phyloP scores from a whole-genome alignment of 2,329 filamentous ascomycete genomes.

The Chaetomium strumarium region DNA sequence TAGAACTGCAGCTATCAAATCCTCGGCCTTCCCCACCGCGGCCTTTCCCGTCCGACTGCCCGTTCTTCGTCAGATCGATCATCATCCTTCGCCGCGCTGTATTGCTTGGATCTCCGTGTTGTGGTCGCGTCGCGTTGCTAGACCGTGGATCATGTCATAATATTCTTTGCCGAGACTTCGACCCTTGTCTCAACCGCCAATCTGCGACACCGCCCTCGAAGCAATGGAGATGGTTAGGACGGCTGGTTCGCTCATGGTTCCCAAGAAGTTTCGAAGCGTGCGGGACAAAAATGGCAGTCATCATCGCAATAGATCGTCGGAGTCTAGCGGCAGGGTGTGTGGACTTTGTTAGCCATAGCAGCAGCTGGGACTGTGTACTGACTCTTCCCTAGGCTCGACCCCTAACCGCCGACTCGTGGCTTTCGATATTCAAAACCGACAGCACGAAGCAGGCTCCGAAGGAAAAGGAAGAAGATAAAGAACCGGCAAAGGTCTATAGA shows the following conservation, averaged over 20 bases:
- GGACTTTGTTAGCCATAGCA: background rate
- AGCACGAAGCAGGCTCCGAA: constrained; percentile 43
- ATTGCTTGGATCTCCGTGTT: no score
- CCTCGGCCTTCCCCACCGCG: no score
- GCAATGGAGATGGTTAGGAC: constrained; percentile 42
- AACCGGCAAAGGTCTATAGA: constrained; percentile 45
- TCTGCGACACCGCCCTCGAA: background rate
- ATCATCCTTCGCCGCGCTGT: no score
- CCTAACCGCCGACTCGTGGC: constrained; percentile 51
- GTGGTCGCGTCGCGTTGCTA: no score
- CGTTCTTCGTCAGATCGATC: no score
- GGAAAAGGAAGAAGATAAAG: constrained; percentile 26
- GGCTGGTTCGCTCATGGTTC: constrained; percentile 33
- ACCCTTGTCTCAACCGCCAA: background rate
- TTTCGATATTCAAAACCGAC: constrained; percentile 59
- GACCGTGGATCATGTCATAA: constrained; percentile 1
- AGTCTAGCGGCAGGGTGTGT: constrained; percentile 48
- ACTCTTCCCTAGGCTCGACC: constrained; percentile 42
- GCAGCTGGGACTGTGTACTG: constrained; percentile 8
- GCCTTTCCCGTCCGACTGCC: no score
- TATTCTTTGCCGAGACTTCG: background rate
- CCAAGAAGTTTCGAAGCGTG: constrained; percentile 63
- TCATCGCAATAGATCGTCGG: constrained; percentile 50
- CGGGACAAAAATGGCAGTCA: constrained; percentile 58
- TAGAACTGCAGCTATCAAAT: no score